These are phyloP conservation scores for Grosmannia penicillata DNA, from an alignment of 2,329 filamentous ascomycete species.

Conservation along the genomic window DNA sequence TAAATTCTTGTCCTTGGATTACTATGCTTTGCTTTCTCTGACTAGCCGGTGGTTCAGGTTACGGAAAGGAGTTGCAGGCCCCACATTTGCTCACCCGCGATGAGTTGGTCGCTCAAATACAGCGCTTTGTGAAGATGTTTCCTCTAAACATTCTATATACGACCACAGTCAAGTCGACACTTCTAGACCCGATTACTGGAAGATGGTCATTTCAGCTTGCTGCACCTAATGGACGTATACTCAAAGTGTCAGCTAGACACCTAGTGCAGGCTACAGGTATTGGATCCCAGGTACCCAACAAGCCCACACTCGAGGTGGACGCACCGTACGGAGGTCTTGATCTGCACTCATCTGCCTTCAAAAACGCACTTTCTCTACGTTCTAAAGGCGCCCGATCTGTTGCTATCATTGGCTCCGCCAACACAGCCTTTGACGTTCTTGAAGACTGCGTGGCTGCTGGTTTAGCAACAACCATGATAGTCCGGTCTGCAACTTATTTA, in stretches of 20 bases:
- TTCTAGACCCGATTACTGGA: not conserved
- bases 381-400: not conserved
- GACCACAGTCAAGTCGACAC: not conserved
- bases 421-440: slow-evolving; percentile 5
- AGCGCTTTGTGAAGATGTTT: not conserved
- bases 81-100: not conserved
- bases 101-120: slow-evolving; percentile 1
- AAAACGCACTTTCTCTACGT: not conserved
- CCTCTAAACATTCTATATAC: slow-evolving; percentile 1
- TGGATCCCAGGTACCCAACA: slow-evolving; percentile 2
- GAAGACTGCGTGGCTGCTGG: slow-evolving; percentile 1
- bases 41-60: not conserved
- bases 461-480: slow-evolving; percentile 1
- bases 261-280: slow-evolving; percentile 3
- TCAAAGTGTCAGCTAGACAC: not conserved
- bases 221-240: not conserved
- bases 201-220: not conserved
- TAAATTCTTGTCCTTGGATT: not conserved
- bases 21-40: not conserved
- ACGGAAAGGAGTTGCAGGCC: slow-evolving; percentile 2
- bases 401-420: slow-evolving; percentile 2
- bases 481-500: not conserved
- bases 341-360: not conserved
- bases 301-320: not conserved
- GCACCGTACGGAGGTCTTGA: not conserved